A percentile compares a stretch with the other conserved stretches of the same genome.
These are phyloP conservation scores for Phytopythium helicoides DNA, from an alignment of 352 stramenopile species.

Conservation along the genomic window DNA sequence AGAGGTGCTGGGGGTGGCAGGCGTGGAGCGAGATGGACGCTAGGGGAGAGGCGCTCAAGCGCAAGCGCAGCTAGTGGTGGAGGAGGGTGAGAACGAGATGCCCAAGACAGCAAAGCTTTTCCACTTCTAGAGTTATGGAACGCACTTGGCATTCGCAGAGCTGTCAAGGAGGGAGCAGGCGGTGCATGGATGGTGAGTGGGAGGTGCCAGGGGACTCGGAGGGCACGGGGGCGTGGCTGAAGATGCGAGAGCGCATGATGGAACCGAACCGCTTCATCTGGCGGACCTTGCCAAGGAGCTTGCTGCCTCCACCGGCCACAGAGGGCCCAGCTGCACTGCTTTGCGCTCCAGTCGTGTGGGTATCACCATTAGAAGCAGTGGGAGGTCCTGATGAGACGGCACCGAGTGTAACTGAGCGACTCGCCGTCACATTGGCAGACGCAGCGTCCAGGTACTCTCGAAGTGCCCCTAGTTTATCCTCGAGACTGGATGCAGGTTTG, in stretches of 20 bases:
- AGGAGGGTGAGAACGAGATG: too few species aligned
- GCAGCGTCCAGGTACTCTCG: constrained; percentile 57
- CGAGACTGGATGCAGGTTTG: constrained; percentile 33
- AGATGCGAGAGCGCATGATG: constrained; percentile 53
- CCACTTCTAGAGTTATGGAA: too few species aligned
- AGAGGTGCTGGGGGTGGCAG: too few species aligned
- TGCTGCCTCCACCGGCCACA: constrained; percentile 10
- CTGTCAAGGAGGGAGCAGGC: too few species aligned
- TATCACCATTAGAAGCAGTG: too few species aligned
- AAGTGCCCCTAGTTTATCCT: constrained; percentile 63
- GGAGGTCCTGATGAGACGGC: too few species aligned
- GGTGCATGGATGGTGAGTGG: too few species aligned
- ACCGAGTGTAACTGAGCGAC: constrained; percentile 6
- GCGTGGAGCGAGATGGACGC: constrained; percentile 69
- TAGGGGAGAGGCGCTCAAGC: constrained; percentile 16
- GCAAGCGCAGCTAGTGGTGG: too few species aligned
- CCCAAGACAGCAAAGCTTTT: too few species aligned
- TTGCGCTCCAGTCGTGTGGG: too few species aligned
- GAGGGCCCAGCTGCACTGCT: neutral
- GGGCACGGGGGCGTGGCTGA: neutral
- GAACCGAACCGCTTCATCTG: constrained; percentile 66
- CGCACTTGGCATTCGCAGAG: too few species aligned
- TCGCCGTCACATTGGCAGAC: constrained; percentile 12
- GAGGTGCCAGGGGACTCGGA: too few species aligned
- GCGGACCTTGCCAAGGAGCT: constrained; percentile 51